Evolutionary conservation across 257 asterid genomes (phyloP).

Genomic region (Pogostemon cablin): DNA sequence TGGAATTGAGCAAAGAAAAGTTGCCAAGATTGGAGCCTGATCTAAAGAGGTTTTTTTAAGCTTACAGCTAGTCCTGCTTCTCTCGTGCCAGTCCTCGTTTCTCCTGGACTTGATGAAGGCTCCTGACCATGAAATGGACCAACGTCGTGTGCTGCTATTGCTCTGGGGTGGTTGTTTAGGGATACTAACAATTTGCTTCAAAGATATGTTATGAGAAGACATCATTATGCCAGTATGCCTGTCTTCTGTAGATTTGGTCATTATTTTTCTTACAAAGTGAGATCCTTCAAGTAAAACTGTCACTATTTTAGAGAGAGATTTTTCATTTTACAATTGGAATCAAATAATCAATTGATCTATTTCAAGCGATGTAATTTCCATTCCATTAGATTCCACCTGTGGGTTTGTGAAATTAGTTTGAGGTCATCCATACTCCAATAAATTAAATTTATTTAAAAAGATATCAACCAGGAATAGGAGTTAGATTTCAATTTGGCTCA

Average conservation of each 20-base stretch:
- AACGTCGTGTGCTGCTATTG: neutral
- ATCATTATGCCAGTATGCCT: neutral
- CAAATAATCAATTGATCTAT: too few species aligned
- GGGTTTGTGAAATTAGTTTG: too few species aligned
- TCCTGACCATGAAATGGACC: neutral
- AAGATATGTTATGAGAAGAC: slow-evolving; percentile 6
- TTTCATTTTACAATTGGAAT: too few species aligned
- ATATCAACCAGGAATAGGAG: too few species aligned
- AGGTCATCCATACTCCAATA: too few species aligned
- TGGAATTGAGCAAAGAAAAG: slow-evolving; percentile 87
- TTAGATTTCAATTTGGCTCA: too few species aligned
- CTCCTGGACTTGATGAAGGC: neutral
- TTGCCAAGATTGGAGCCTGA: slow-evolving; percentile 71
- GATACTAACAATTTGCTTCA: slow-evolving; percentile 25
- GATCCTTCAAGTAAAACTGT: too few species aligned
- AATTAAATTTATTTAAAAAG: too few species aligned
- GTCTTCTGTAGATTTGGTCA: neutral
- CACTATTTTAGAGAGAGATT: too few species aligned
- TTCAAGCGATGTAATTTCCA: too few species aligned
- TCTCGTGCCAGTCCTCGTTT: neutral
- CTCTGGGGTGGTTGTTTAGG: neutral
- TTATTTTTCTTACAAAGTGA: neutral
- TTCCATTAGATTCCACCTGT: too few species aligned
- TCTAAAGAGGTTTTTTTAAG: neutral
- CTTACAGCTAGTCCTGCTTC: slow-evolving; percentile 9